Evolutionary conservation across 2,329 filamentous ascomycete genomes (phyloP).

Genomic region (Claviceps purpurea): DNA sequence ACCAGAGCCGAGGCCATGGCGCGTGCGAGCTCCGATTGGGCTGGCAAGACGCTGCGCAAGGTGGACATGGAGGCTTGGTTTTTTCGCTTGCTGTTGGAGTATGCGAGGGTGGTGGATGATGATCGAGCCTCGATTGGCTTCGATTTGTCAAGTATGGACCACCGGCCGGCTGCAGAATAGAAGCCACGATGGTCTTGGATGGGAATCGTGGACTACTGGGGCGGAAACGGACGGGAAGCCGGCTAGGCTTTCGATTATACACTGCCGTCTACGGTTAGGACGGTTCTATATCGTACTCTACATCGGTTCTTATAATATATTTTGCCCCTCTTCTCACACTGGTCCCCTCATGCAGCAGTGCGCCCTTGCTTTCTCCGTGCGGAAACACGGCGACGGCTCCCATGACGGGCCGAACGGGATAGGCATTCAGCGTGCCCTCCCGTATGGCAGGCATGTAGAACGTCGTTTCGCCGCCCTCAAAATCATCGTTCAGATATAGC

Average conservation of each 20-base stretch:
- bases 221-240: too few species aligned
- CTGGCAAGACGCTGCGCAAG: constrained; percentile 52
- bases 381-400: constrained; percentile 56
- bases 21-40: constrained; percentile 54
- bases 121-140: constrained; percentile 47
- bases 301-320: constrained; percentile 59
- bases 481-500: constrained; percentile 59
- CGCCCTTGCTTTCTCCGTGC: constrained; percentile 52
- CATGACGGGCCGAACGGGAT: constrained; percentile 55
- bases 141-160: constrained; percentile 11
- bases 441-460: constrained; percentile 53
- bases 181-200: too few species aligned
- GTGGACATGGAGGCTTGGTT: constrained; percentile 61
- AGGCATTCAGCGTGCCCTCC: constrained; percentile 56
- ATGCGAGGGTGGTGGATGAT: constrained; percentile 52
- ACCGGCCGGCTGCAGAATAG: too few species aligned
- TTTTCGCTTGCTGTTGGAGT: constrained; percentile 57
- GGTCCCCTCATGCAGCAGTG: constrained; percentile 56
- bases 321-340: constrained; percentile 53
- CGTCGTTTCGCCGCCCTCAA: constrained; percentile 57
- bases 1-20: constrained; percentile 35
- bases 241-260: too few species aligned
- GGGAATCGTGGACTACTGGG: too few species aligned
- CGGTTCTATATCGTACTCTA: constrained; percentile 51
- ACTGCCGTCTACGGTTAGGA: not conserved